Percentiles rank a stretch among this genome's conserved stretches.
Evolutionary conservation across 148 eudicot species (phyloP).

Genomic region (Nepenthes mirabilis): DNA sequence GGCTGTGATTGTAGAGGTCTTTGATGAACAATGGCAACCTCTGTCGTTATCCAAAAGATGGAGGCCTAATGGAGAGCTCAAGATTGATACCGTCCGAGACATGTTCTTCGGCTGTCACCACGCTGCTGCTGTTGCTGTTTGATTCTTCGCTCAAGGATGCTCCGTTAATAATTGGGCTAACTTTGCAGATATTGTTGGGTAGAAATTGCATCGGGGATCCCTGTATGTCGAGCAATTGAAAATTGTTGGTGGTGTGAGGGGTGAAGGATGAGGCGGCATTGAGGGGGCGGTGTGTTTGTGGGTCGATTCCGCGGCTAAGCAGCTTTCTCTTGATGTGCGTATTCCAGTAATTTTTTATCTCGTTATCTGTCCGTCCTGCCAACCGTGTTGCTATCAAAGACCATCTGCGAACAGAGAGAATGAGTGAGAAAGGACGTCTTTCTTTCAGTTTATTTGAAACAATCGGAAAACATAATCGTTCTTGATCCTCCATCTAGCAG

Average conservation of each 20-base stretch:
- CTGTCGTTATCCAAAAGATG: not conserved
- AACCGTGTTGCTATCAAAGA: slow-evolving; percentile 31
- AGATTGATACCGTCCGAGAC: slow-evolving; percentile 4
- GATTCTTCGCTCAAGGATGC: slow-evolving; percentile 17
- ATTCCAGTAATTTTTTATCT: slow-evolving; percentile 42
- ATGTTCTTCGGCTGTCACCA: slow-evolving; percentile 13
- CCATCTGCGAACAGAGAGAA: slow-evolving; percentile 16
- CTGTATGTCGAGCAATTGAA: slow-evolving; percentile 19
- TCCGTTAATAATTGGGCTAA: slow-evolving; percentile 3
- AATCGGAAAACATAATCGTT: no score
- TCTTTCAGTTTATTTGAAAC: no score
- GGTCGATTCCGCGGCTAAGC: slow-evolving; percentile 31
- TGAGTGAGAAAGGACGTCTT: not conserved
- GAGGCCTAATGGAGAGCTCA: slow-evolving; percentile 16
- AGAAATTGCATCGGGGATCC: slow-evolving; percentile 20
- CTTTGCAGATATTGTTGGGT: not conserved
- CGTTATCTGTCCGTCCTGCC: slow-evolving; percentile 35
- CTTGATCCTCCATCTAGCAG: no score
- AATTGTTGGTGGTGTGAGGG: slow-evolving; percentile 3
- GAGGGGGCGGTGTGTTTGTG: slow-evolving; percentile 24
- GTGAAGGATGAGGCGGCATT: not conserved
- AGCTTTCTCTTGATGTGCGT: slow-evolving; percentile 36
- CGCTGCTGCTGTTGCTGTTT: slow-evolving; percentile 17
- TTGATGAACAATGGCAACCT: not conserved
- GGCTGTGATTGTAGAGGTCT: not conserved